phyloP scores from a whole-genome alignment of 306 rosid species.

The Quercus bicolor region DNA sequence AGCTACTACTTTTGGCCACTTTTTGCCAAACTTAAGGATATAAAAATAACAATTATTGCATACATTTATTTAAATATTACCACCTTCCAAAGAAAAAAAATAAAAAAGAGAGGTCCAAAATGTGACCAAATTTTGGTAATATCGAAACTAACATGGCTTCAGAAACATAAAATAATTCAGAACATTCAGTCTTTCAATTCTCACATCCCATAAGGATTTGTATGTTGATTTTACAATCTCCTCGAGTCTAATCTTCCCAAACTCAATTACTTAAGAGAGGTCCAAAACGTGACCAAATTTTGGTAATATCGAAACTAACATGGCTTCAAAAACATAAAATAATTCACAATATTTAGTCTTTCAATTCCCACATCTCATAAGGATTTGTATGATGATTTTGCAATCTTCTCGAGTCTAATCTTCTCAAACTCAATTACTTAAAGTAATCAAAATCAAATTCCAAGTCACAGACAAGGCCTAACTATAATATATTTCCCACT shows the following conservation, averaged over 20 bases:
- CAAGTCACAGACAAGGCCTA: conserved; percentile 24
- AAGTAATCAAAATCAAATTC: background rate
- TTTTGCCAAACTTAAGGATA: no score
- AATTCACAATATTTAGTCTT: background rate
- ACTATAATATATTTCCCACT: background rate
- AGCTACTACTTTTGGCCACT: no score
- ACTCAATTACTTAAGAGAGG: background rate
- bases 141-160: no score
- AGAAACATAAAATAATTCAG: background rate
- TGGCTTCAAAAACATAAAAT: no score
- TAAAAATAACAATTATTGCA: no score
- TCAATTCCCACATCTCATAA: background rate
- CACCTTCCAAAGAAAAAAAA: no score
- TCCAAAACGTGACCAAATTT: no score
- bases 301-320: no score
- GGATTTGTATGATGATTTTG: background rate
- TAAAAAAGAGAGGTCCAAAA: no score
- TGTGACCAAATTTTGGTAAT: no score
- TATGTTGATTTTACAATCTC: background rate
- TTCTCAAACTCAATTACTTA: background rate
- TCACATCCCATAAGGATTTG: background rate
- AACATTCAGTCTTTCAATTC: background rate
- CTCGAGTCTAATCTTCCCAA: background rate
- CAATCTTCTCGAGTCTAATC: background rate
- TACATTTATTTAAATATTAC: no score